phyloP scores from a whole-genome alignment of 805 yeast genomes.

The Suhomyces sp. region DNA sequence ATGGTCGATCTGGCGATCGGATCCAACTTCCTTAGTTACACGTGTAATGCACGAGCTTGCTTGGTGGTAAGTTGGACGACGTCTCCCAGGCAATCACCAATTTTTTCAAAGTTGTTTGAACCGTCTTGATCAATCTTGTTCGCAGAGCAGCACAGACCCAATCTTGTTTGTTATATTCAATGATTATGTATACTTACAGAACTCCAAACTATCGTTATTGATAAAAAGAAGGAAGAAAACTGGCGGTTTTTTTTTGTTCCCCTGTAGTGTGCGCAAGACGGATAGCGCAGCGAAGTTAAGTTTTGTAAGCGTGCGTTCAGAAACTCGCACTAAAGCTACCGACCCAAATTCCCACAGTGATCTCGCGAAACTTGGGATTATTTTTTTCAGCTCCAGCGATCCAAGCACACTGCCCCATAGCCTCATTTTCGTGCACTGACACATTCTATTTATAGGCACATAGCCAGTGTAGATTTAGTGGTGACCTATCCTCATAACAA shows the following conservation, averaged over 20 bases:
- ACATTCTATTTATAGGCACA: neutral
- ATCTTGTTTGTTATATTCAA: neutral
- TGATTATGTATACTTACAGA: slow-evolving; percentile 1
- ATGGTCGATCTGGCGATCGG: neutral
- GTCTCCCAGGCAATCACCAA: neutral
- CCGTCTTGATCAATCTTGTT: neutral
- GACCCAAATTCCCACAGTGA: neutral
- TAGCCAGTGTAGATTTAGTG: neutral
- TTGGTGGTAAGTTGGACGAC: neutral
- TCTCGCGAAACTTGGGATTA: neutral
- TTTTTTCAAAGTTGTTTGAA: neutral
- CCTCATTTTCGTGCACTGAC: neutral
- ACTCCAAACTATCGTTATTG: slow-evolving; percentile 3
- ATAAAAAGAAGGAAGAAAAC: slow-evolving; percentile 4
- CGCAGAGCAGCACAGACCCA: neutral
- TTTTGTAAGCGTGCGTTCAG: neutral
- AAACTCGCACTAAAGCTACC: slow-evolving; percentile 1
- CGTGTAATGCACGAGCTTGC: neutral
- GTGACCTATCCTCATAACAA: neutral
- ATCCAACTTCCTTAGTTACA: neutral
- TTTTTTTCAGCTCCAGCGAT: neutral
- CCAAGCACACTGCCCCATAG: neutral
- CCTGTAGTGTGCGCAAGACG: neutral
- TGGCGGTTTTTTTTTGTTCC: slow-evolving; percentile 1
- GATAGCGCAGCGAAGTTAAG: neutral